Evolutionary conservation across 148 eudicot genomes (phyloP).

Genomic region (Nepenthes gracilis): DNA sequence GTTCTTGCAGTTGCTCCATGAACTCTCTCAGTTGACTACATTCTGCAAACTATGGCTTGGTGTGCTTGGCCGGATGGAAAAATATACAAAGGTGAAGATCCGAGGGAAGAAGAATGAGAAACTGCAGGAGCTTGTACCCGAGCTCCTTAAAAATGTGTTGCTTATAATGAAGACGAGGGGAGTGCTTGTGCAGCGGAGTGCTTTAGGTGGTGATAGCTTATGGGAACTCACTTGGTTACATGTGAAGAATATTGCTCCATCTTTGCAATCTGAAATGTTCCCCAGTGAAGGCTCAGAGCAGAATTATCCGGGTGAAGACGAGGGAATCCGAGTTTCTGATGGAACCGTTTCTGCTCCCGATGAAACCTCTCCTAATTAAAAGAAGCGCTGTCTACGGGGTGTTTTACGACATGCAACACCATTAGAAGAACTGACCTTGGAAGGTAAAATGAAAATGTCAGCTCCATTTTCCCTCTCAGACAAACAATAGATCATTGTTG

Average conservation of each 20-base stretch:
- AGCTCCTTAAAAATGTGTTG: slow-evolving; percentile 46
- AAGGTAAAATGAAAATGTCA: too few relatives aligned
- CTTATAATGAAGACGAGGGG: slow-evolving; percentile 46
- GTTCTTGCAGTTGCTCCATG: slow-evolving; percentile 39
- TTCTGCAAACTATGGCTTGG: slow-evolving; percentile 69
- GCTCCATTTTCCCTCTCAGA: too few relatives aligned
- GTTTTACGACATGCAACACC: too few relatives aligned
- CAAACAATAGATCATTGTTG: too few relatives aligned
- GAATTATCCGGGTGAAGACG: not conserved
- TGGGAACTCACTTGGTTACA: slow-evolving; percentile 74
- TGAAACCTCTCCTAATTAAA: not conserved
- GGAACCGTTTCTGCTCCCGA: not conserved
- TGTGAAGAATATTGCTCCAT: slow-evolving; percentile 48
- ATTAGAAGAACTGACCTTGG: too few relatives aligned
- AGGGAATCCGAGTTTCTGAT: not conserved
- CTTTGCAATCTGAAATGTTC: slow-evolving; percentile 45
- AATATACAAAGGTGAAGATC: slow-evolving; percentile 47
- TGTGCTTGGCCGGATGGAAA: slow-evolving; percentile 55
- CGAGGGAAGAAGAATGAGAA: slow-evolving; percentile 60
- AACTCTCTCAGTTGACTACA: slow-evolving; percentile 40
- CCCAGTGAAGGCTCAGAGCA: slow-evolving; percentile 15
- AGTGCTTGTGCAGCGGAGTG: slow-evolving; percentile 42
- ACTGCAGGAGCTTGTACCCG: slow-evolving; percentile 53
- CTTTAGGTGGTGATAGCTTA: slow-evolving; percentile 52
- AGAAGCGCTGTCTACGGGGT: too few relatives aligned